Evolutionary conservation across 75 land plant genomes (phyloP).

Genomic region (Chamaecyparis obtusa): DNA sequence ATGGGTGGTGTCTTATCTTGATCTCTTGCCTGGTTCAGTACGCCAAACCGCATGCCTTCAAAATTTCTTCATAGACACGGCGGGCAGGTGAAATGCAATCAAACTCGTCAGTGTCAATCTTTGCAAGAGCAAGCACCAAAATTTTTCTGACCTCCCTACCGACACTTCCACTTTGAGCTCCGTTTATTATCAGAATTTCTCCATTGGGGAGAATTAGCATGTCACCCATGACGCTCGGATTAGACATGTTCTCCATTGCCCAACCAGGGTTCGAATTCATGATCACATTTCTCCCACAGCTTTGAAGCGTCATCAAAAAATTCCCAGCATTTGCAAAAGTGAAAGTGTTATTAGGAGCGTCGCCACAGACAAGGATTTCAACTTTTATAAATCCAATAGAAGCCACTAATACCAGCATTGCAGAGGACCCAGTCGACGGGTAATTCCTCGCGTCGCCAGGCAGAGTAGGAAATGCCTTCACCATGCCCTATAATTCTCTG

Average conservation of each 20-base stretch:
- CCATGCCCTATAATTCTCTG: background rate
- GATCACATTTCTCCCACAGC: slow-evolving; percentile 49
- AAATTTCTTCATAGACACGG: too few relatives aligned
- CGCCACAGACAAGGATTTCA: slow-evolving; percentile 71
- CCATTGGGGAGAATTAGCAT: slow-evolving; percentile 53
- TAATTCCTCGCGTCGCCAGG: slow-evolving; percentile 35
- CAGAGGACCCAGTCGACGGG: slow-evolving; percentile 33
- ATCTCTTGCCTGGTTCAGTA: too few relatives aligned
- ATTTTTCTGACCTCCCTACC: slow-evolving; percentile 25
- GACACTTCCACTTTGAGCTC: slow-evolving; percentile 38
- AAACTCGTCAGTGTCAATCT: too few relatives aligned
- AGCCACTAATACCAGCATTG: slow-evolving; percentile 23
- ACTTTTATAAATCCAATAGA: slow-evolving; percentile 10
- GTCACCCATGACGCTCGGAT: slow-evolving; percentile 46
- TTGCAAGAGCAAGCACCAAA: slow-evolving; percentile 31
- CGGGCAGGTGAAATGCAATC: too few relatives aligned
- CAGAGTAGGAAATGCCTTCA: slow-evolving; percentile 28
- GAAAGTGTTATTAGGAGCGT: slow-evolving; percentile 37
- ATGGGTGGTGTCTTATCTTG: too few relatives aligned
- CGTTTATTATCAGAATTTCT: slow-evolving; percentile 53
- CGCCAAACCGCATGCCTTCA: too few relatives aligned
- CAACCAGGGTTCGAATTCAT: slow-evolving; percentile 30
- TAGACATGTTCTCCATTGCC: slow-evolving; percentile 54
- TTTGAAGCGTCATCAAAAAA: background rate
- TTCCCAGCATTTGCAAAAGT: background rate